Conservation (phyloP, 176 grass and related monocot genomes). For the Musa beccarii region DNA sequence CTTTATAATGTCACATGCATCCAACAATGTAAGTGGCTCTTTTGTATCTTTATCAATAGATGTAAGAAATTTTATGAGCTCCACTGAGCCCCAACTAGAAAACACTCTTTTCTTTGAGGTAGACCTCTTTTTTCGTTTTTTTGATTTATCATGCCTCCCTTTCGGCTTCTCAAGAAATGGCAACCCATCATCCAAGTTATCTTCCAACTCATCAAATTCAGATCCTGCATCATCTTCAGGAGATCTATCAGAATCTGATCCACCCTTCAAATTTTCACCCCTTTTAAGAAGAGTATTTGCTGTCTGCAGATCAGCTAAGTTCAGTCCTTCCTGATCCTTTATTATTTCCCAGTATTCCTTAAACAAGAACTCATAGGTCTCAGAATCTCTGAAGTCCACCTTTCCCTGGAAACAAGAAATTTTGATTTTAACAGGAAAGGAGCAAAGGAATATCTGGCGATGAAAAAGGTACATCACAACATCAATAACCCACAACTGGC, state of each 20-base stretch:
- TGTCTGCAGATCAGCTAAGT: slow-evolving; percentile 42
- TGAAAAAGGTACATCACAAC: no score
- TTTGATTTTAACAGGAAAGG: no score
- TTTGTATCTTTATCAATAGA: slow-evolving; percentile 43
- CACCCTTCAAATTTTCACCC: slow-evolving; percentile 27
- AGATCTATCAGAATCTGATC: slow-evolving; percentile 31
- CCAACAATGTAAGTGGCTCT: slow-evolving; percentile 39
- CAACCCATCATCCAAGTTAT: slow-evolving; percentile 20
- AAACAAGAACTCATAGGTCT: slow-evolving; percentile 41
- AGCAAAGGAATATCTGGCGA: no score
- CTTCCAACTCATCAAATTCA: slow-evolving; percentile 24
- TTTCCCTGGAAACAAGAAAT: slow-evolving; percentile 25
- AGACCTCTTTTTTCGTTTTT: slow-evolving; percentile 28
- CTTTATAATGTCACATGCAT: slow-evolving; percentile 44
- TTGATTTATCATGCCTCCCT: slow-evolving; percentile 26
- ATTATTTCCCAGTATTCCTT: slow-evolving; percentile 71
- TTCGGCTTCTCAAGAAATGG: slow-evolving; percentile 24
- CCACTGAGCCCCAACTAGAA: slow-evolving; percentile 58
- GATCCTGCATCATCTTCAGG: slow-evolving; percentile 12
- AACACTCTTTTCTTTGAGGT: slow-evolving; percentile 52
- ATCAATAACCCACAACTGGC: no score
- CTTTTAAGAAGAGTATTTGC: slow-evolving; percentile 37
- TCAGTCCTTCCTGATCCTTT: slow-evolving; percentile 48
- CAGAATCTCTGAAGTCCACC: slow-evolving; percentile 29
- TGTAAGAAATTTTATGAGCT: slow-evolving; percentile 58